Base-by-base conservation (phyloP, 768 basidiomycete species). In the Leccinellum rugosiceps region DNA sequence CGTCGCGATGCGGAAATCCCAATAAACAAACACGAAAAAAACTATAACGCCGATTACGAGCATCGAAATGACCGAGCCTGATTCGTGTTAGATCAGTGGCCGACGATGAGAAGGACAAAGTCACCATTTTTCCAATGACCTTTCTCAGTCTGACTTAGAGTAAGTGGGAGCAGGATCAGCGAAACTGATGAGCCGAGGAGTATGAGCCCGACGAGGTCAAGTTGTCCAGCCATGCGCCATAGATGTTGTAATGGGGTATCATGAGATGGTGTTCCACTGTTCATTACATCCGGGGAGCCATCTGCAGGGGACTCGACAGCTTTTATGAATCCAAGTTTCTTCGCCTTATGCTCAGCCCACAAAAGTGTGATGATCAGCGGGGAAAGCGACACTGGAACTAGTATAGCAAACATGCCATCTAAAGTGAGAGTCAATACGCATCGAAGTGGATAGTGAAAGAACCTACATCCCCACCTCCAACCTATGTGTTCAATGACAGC, bases 391-490 rank as follows among this genome's bases (percentile, higher is more conserved):
- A 69, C 72, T 1, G 83, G 83, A 17, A 84, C 73, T 28, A 86
- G 72, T 58, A 85, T 80, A 26, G 79, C 78, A 64, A 85, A 84
- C 79, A 83, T 82, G 23, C 76, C 80, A 56, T 83, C 80, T 82
- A 58, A 28, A 61, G 44, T 34, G 49, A 14, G 34, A 59, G 47
- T 57, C 34, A 51, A 50, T 56, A 26, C 44, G 23, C 35, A 25
- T 46, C 47, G 13, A 30, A 3, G 5, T 32, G 25, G 21, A 21
- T 23, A 15, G 26, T 4, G 56, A 32, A 43, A 44, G 50, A 58
- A 80, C 83, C 47, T 65, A 83, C 83, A 88, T 31, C 86, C 86
- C 86, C 86, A 87, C 68, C 86, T 71, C 86, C 86, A 88, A 7
- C 82, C 80, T 43, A 79, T 55, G 34, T 80, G 72, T 58, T 72